Conservation (phyloP, 192 early-diverging fungal species). For the Linnemannia elongata region DNA sequence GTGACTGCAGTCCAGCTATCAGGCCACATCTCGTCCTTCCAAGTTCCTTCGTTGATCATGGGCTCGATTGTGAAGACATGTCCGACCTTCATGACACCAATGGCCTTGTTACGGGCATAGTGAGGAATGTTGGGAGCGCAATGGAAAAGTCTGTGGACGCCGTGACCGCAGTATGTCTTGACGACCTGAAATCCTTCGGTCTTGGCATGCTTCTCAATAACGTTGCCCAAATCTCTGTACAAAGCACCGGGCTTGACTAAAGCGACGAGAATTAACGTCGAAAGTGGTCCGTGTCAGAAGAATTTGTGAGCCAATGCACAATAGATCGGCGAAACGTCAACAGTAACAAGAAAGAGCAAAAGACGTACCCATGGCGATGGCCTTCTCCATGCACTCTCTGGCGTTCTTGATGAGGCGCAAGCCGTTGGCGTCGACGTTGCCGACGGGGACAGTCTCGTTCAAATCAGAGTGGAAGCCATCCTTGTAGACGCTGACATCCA, state of each 20-base stretch:
- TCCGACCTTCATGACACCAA: constrained; percentile 95
- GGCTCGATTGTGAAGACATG: constrained; percentile 99
- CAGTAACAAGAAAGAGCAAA: not conserved
- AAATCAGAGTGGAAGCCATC: constrained; percentile 97
- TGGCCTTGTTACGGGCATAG: constrained; percentile 93
- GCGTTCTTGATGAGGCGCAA: constrained; percentile 84
- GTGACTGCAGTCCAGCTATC: constrained; percentile 94
- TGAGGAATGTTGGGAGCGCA: constrained; percentile 93
- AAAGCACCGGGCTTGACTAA: constrained; percentile 90
- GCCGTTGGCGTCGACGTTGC: constrained; percentile 85
- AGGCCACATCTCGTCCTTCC: constrained; percentile 78
- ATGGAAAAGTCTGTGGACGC: constrained; percentile 91
- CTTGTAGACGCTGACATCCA: constrained; percentile 91
- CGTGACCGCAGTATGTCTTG: constrained; percentile 93
- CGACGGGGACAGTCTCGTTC: constrained; percentile 94
- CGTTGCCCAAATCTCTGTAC: constrained; percentile 94
- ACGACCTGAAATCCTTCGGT: constrained; percentile 93
- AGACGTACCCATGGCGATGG: constrained; percentile 86
- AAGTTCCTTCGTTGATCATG: constrained; percentile 95
- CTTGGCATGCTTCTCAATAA: constrained; percentile 90
- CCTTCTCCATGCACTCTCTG: constrained; percentile 90
- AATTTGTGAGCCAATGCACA: not conserved
- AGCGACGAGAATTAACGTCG: not conserved
- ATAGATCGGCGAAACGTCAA: not conserved
- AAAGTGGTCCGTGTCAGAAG: not conserved